Evolutionary conservation across 2,329 filamentous ascomycete species (phyloP).

Genomic region (Xylaria sp.): DNA sequence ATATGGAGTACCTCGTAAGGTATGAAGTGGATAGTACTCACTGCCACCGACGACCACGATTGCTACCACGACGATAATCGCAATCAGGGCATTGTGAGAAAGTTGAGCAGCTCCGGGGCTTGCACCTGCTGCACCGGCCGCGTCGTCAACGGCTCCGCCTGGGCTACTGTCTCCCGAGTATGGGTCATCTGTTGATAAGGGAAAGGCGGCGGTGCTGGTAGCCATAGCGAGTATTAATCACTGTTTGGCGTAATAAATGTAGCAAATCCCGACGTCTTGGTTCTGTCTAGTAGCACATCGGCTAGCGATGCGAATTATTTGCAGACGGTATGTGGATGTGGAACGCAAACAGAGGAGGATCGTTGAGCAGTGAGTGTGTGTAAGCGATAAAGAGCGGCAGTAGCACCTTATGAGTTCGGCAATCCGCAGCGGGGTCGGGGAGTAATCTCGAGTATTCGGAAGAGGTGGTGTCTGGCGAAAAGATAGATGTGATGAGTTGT

Average conservation of each 20-base stretch:
- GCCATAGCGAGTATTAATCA: slow-evolving; percentile 28
- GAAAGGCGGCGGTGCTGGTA: slow-evolving; percentile 32
- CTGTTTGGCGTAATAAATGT: slow-evolving; percentile 25
- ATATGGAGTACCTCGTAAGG: slow-evolving; percentile 15
- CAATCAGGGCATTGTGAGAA: slow-evolving; percentile 75
- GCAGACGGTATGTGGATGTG: neutral
- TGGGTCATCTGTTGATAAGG: slow-evolving; percentile 32
- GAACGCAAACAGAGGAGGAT: slow-evolving; percentile 16
- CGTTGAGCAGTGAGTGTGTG: neutral
- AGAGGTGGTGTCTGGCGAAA: slow-evolving; percentile 30
- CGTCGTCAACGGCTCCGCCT: slow-evolving; percentile 57
- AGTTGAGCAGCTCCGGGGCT: slow-evolving; percentile 70
- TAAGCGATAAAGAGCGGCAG: slow-evolving; percentile 15
- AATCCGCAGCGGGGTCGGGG: slow-evolving; percentile 23
- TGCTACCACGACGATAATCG: slow-evolving; percentile 78
- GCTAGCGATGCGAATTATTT: slow-evolving; percentile 15
- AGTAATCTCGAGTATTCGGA: slow-evolving; percentile 26
- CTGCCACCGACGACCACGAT: slow-evolving; percentile 75
- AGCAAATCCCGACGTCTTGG: neutral
- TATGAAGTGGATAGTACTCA: slow-evolving; percentile 55
- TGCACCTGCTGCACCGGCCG: slow-evolving; percentile 73
- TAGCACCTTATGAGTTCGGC: slow-evolving; percentile 27
- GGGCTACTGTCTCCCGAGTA: slow-evolving; percentile 48
- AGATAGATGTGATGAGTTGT: slow-evolving; percentile 41
- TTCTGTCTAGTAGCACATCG: slow-evolving; percentile 1